Evolutionary conservation across 345 rosid genomes (phyloP), one percentile per base, ranked within the genome.

Genomic region (Citrus inodora): DNA sequence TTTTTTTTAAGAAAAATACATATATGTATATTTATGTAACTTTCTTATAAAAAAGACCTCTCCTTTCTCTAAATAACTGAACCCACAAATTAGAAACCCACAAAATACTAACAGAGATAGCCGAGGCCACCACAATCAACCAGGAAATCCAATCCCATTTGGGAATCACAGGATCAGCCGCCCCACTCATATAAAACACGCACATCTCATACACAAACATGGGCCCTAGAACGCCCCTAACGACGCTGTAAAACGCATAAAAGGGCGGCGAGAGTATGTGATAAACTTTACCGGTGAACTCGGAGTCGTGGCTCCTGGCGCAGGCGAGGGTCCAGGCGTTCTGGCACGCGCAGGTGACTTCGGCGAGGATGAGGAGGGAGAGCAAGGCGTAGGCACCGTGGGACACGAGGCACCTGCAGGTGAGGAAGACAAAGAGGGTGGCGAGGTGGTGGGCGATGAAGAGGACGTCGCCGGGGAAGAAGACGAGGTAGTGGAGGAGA

Each of bases 61-160:
- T 83, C 80, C 84, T 84, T 76, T 86, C 93, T 80, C 88, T 88
- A 78, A 80, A 83, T 77, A 86, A 88, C 66, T 92, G 88, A 28
- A 85, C 79, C 97, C 99, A 96, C 80, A 93, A 88, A 75, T 91
- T 94, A 40, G 84, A 78, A 78, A 96, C 80, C 98, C 99, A 94
- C 80, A 92, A 75, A 51, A 93, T 89, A 80, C 99, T 93, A 76
- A 92, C 90, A 77, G 77, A 76, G 64, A 92, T 91, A 1, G 98
- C 96, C n/a, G 76, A 75, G 22, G 84, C 83, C 61, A 93, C 92
- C 24, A 96, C 98, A 17, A 81, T 24, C 16, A 90, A 76, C 98
- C 99, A 93, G 72, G 99, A 96, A 76, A 91, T 80, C 97, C 98
- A 92, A 63, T 92, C 72, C 97, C 98, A 96, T 78, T 58, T 90